phyloP scores from a whole-genome alignment of 306 rosid genomes.

The Styphnolobium japonicum region DNA sequence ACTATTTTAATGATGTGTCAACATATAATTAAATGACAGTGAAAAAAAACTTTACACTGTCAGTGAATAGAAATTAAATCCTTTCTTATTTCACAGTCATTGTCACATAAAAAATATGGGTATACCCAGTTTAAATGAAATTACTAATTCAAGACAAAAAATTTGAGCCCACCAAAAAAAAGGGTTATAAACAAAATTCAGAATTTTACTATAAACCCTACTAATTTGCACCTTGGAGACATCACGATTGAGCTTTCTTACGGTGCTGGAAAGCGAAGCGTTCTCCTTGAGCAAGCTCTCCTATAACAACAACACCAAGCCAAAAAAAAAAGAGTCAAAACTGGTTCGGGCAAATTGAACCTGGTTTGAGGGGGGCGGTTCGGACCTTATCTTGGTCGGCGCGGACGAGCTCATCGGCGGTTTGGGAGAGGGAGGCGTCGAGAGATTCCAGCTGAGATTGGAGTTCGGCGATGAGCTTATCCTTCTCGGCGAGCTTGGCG shows the following conservation, averaged over 20 bases:
- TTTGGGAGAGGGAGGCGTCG: slow-evolving; percentile 57
- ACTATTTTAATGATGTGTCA: no score
- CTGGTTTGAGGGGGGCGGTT: neutral
- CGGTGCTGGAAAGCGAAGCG: slow-evolving; percentile 56
- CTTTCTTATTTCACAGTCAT: neutral
- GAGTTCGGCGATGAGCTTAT: slow-evolving; percentile 59
- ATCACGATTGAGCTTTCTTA: slow-evolving; percentile 85
- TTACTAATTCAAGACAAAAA: neutral
- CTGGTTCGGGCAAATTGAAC: neutral
- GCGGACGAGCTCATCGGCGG: slow-evolving; percentile 54
- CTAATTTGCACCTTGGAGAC: slow-evolving; percentile 69
- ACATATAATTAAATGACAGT: no score
- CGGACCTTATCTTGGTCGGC: slow-evolving; percentile 66
- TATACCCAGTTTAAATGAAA: neutral
- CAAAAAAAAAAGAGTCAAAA: neutral
- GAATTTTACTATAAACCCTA: neutral
- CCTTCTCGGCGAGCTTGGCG: slow-evolving; percentile 59
- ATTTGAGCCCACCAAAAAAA: neutral
- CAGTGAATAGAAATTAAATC: no score
- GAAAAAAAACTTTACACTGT: no score
- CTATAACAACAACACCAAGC: slow-evolving; percentile 30
- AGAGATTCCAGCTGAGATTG: slow-evolving; percentile 67
- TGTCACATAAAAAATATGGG: neutral
- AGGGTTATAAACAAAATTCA: neutral
- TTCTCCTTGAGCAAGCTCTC: slow-evolving; percentile 72